Evolutionary conservation across 139 green algal species (phyloP), one percentile per base, ranked within the genome.

Genomic region (Asterochloris erici): DNA sequence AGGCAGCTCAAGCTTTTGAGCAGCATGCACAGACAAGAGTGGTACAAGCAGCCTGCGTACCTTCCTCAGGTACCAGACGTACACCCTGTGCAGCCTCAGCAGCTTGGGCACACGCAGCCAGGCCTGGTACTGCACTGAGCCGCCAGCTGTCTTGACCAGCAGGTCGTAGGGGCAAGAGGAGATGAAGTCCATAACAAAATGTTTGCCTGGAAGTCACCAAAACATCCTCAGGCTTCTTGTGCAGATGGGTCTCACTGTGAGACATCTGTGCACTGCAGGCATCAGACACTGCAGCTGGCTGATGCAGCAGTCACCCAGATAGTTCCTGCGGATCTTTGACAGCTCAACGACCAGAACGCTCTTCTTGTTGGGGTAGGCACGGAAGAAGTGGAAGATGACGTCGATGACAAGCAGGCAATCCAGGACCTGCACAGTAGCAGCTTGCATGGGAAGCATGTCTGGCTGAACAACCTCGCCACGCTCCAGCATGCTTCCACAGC

Each of bases 311-410:
- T 28, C 73, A 84, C 79, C 79, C 63, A 84, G 69, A 28, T 84
- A 84, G 79, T 84, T 78, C 12, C 70, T 54, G 24, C 83, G 71
- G 63, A 86, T 83, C 11, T 76, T 62, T 4, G 69, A n/a, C 16
- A 85, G 61, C 15, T 68, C 63, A 38, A 68, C 68, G 1, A 87
- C 73, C 54, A 87, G 68, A 16, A 87, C 83, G n/a, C 63, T 79
- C 73, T 87, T 87, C 47, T 70, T 79, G 74, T 84, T 84, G 26
- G 77, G 47, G 68, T 84, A 87, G n/a, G 83, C 83, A 19, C 83
- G 81, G 73, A 87, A 81, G 23, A 87, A 87, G 19, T 84, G 73
- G 38, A 87, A 64, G 17, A 68, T 26, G 23, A 84, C 76, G 78
- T 87, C 73, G 29, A 84, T 70, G 14, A 84, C 63, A 17, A 84